Base-by-base conservation (phyloP, 176 grass and related monocot species). In the Rhynchospora pubera region DNA sequence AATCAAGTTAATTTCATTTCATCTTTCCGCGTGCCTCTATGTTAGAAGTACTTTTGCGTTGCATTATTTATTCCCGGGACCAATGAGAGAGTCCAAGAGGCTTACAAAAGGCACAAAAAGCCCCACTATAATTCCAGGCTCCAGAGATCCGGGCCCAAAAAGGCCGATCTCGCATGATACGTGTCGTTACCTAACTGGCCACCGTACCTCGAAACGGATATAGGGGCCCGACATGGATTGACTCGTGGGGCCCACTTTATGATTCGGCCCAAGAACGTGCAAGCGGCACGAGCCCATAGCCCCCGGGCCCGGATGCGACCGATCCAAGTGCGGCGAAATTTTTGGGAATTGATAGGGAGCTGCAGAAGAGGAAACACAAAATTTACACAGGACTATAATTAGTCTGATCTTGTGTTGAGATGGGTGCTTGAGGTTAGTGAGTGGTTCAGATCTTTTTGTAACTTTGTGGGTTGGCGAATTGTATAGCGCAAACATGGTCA, bases 151-250 rank as follows among this genome's bases (percentile, higher is more conserved):
- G 44, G 79, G 59, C 34, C 58, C 79, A 81, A 74, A 81, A 80
- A 61, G 39, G 55, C 2, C 7, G 39, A 81, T 28, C 11, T 52
- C 18, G 48, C 55, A 47, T 81, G 14, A 65, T 42, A 81, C 43
- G 79, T 81, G 79, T 65, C 79, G 15, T 9, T 0, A 23, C 26
- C 7, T 81, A 3, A 48, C 2, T 65, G 60, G 79, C 24, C 3
- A 26, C 24, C 57, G 28, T 26, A 47, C 28, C 21, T 24, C 11
- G 3, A 65, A 50, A 28, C 39, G 43, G 60, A 65, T 50, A 15
- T 81, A 48, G 16, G 23, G 79, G 79, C 0, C 59, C 78, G 12
- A 65, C 79, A 65, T 9, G 3, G 79, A 81, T 47, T 51, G 79
- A 81, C 79, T 50, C 47, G 60, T 51, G 59, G 79, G 79, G 0